Conservation (phyloP, 164 flowering plant genomes). For the Piper longum region DNA sequence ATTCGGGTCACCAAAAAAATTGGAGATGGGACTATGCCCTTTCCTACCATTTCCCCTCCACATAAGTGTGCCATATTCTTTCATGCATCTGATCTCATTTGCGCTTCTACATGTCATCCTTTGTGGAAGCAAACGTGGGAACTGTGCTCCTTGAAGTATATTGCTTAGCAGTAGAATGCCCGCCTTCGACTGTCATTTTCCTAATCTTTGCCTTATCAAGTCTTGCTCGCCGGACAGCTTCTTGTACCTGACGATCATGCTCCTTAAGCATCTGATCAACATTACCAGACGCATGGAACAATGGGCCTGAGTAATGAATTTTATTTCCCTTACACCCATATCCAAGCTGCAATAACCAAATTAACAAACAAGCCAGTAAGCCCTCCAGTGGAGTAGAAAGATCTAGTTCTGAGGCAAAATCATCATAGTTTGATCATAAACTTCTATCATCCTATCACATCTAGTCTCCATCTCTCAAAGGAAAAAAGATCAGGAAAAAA, state of each 20-base stretch:
- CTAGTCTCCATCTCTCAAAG: neutral
- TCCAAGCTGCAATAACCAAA: conserved; percentile 35
- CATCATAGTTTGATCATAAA: no score
- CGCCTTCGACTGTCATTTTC: conserved; percentile 44
- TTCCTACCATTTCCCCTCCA: no score
- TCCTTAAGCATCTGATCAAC: conserved; percentile 87
- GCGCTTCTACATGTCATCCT: conserved; percentile 1
- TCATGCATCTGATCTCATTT: no score
- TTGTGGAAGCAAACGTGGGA: conserved; percentile 2
- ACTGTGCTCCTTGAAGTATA: neutral
- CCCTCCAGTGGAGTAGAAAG: neutral
- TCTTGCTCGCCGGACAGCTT: conserved; percentile 81
- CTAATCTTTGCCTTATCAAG: conserved; percentile 56
- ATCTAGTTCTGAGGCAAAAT: neutral
- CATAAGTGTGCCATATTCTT: no score
- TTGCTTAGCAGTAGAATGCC: neutral
- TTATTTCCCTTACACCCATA: conserved; percentile 83
- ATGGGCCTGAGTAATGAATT: conserved; percentile 90
- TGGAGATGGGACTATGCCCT: no score
- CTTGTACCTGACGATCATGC: conserved; percentile 90
- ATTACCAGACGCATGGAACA: conserved; percentile 62
- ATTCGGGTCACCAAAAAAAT: no score
- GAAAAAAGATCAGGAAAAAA: no score
- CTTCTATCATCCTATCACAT: neutral
- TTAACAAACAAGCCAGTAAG: neutral